Evolutionary conservation across 495 filamentous ascomycete species (phyloP).

Genomic region (Lindgomyces ingoldianus): DNA sequence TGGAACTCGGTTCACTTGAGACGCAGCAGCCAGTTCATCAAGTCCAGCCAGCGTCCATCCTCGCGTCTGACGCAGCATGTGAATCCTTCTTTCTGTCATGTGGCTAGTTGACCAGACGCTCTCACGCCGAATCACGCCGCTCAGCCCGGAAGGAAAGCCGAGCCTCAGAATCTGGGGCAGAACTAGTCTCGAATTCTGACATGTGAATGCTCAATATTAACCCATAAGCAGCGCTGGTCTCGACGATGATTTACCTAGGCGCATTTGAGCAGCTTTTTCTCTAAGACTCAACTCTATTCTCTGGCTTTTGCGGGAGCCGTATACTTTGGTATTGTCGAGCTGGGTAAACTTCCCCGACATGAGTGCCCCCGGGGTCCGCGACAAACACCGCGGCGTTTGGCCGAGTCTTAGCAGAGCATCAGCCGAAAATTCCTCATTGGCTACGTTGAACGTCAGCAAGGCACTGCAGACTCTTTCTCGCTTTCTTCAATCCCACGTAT

Average conservation of each 20-base stretch:
- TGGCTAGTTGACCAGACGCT: not conserved
- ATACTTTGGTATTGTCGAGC: no score
- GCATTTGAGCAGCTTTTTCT: no score
- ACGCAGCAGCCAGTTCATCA: slow-evolving; percentile 3
- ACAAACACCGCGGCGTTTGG: not conserved
- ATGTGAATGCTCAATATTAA: not conserved
- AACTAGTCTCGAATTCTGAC: slow-evolving; percentile 8
- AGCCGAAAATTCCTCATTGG: not conserved
- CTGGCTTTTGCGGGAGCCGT: no score
- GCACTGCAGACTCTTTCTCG: no score
- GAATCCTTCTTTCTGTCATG: slow-evolving; percentile 9
- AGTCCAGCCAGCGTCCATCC: not conserved
- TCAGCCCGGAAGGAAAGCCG: slow-evolving; percentile 10
- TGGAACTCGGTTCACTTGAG: slow-evolving; percentile 6
- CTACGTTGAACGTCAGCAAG: not conserved
- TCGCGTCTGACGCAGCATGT: slow-evolving; percentile 14
- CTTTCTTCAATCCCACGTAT: no score
- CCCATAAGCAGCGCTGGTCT: not conserved
- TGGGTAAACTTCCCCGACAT: no score
- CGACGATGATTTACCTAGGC: no score
- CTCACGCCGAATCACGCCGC: not conserved
- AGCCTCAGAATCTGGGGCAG: slow-evolving; percentile 12
- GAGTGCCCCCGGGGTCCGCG: no score
- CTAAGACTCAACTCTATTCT: no score
- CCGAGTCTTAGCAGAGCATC: not conserved